Conservation (phyloP, 2,329 filamentous ascomycete species). For the Alternaria burnsii region DNA sequence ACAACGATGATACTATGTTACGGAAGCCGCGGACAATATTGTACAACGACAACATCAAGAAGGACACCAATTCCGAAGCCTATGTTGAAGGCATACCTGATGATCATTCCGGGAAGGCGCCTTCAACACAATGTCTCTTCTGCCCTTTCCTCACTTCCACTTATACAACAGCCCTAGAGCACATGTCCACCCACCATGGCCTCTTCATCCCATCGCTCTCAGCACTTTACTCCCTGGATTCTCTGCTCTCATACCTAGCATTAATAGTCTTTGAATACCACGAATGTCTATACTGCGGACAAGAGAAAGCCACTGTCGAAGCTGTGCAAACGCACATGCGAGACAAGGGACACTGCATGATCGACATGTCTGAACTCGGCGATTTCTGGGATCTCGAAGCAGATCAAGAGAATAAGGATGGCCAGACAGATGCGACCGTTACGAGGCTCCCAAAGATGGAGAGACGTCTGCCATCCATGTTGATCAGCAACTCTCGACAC, state of each 20-base stretch:
- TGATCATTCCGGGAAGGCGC: rapidly evolving
- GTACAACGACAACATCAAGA: too few species aligned
- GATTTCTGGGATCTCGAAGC: background rate
- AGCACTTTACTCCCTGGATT: background rate
- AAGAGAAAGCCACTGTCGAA: background rate
- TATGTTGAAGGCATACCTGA: rapidly evolving
- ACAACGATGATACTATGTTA: background rate
- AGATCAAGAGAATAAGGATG: background rate
- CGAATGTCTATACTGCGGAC: slow-evolving; percentile 12
- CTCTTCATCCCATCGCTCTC: background rate
- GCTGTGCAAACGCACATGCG: slow-evolving; percentile 16
- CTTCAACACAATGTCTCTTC: slow-evolving; percentile 7
- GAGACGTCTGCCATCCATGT: background rate
- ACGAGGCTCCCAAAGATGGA: background rate
- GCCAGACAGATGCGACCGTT: background rate
- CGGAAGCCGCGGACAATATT: background rate
- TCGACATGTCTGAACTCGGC: background rate
- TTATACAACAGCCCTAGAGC: background rate
- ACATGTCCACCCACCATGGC: slow-evolving; percentile 1
- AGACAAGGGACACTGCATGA: slow-evolving; percentile 5
- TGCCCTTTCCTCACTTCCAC: background rate
- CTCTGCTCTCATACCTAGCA: slow-evolving; percentile 6
- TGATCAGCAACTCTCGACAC: background rate
- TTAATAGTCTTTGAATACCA: background rate
- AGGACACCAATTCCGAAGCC: background rate